These are phyloP conservation scores for Bryoerythrophyllum caledonicum DNA, from an alignment of 225 moss, liverwort and hornwort genomes.

Conservation along the genomic window DNA sequence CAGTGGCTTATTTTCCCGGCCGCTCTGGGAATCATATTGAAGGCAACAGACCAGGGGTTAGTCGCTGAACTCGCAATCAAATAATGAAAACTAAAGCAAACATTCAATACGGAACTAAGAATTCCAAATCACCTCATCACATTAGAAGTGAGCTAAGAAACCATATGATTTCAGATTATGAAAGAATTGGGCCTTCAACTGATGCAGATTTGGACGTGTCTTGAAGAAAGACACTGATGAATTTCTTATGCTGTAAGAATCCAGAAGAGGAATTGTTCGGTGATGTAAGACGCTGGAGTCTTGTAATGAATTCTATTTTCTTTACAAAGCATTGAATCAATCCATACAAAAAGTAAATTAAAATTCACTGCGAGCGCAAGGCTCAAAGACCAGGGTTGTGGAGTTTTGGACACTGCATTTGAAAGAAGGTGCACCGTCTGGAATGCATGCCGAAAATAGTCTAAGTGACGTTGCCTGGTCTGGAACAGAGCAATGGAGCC, in stretches of 20 bases:
- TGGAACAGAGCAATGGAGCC: slow-evolving; percentile 59
- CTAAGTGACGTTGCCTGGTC: too few relatives aligned
- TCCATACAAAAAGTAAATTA: too few relatives aligned
- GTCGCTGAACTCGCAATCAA: slow-evolving; percentile 24
- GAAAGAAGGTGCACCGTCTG: too few relatives aligned
- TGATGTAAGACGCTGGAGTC: too few relatives aligned
- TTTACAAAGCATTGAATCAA: too few relatives aligned
- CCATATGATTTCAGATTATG: not conserved
- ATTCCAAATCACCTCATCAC: too few relatives aligned
- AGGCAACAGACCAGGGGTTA: slow-evolving; percentile 65
- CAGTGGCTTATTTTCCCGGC: slow-evolving; percentile 82
- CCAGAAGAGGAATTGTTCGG: slow-evolving; percentile 16
- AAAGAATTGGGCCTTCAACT: not conserved
- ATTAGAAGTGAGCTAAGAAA: too few relatives aligned
- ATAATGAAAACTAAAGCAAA: not conserved
- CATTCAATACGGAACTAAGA: slow-evolving; percentile 1
- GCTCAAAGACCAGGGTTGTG: too few relatives aligned
- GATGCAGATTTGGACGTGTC: slow-evolving; percentile 20
- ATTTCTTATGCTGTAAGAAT: slow-evolving; percentile 18
- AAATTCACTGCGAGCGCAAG: too few relatives aligned
- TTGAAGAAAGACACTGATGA: slow-evolving; percentile 18
- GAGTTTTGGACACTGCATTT: not conserved
- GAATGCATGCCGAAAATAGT: too few relatives aligned
- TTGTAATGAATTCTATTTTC: too few relatives aligned
- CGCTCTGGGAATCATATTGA: slow-evolving; percentile 57